A percentile compares a stretch with the other conserved stretches of the same genome.
phyloP scores from a whole-genome alignment of 495 filamentous ascomycete species.

The Polyplosphaeria fusca region DNA sequence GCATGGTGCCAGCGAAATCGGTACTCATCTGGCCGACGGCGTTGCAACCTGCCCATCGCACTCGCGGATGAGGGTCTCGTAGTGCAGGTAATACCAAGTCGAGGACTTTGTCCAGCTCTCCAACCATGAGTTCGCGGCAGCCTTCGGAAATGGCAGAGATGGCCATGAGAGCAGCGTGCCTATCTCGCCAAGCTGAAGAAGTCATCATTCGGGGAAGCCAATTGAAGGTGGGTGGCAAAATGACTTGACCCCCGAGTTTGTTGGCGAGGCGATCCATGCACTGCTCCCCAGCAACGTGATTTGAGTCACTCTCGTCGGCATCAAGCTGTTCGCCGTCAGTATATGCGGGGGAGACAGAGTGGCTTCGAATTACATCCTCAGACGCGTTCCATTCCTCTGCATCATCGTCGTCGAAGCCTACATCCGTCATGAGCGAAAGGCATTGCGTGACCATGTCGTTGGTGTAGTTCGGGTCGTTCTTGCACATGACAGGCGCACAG shows the following conservation, averaged over 20 bases:
- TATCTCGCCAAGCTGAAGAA: constrained; percentile 89
- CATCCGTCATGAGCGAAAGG: constrained; percentile 98
- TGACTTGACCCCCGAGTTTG: constrained; percentile 82
- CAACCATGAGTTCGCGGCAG: constrained; percentile 92
- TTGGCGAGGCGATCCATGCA: constrained; percentile 98
- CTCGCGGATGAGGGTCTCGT: constrained; percentile 86
- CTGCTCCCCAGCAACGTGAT: constrained; percentile 98
- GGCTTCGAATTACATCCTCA: constrained; percentile 68
- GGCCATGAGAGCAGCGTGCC: constrained; percentile 97
- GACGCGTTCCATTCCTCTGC: constrained; percentile 88
- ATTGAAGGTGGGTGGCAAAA: constrained; percentile 89
- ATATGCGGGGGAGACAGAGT: constrained; percentile 21
- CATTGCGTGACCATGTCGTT: constrained; percentile 98
- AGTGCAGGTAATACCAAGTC: constrained; percentile 90
- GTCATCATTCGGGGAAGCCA: constrained; percentile 99
- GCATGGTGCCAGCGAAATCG: constrained; percentile 98
- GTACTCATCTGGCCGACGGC: constrained; percentile 99
- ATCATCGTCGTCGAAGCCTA: constrained; percentile 92
- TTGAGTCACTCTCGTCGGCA: constrained; percentile 90
- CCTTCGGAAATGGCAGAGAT: constrained; percentile 99
- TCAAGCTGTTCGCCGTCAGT: constrained; percentile 60
- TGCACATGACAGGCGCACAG: constrained; percentile 87
- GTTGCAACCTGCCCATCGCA: constrained; percentile 97
- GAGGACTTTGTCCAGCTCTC: constrained; percentile 88
- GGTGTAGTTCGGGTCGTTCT: constrained; percentile 85